Conservation (phyloP, 169 alveolate genomes). For the Cryptosporidium xiaoi region DNA sequence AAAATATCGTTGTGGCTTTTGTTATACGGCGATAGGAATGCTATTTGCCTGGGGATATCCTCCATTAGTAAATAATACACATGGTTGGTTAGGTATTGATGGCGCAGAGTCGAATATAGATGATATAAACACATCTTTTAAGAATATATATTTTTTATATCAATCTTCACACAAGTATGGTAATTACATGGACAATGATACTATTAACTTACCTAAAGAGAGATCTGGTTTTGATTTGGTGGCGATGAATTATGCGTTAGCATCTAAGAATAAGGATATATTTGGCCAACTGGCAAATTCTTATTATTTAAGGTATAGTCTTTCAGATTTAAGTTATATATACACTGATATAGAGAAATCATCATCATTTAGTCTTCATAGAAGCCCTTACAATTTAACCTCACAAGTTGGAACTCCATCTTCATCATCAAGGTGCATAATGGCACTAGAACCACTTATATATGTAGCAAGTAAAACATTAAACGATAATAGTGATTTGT, state of each 20-base stretch:
- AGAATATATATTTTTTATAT: constrained; percentile 50
- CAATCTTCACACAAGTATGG: constrained; percentile 42
- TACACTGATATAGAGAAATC: constrained; percentile 76
- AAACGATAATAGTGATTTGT: constrained; percentile 25
- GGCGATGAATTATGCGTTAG: constrained; percentile 76
- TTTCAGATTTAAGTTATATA: constrained; percentile 74
- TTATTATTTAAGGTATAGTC: constrained; percentile 80
- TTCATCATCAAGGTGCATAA: constrained; percentile 49
- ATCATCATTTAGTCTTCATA: constrained; percentile 76
- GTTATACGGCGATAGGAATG: constrained; percentile 83
- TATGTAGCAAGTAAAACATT: constrained; percentile 65
- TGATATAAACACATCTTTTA: neutral
- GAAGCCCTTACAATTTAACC: constrained; percentile 52
- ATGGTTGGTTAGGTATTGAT: constrained; percentile 62
- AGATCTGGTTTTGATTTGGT: constrained; percentile 80
- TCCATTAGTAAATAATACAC: constrained; percentile 80
- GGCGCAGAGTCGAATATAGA: constrained; percentile 1
- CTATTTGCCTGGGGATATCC: constrained; percentile 87
- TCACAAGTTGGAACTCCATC: constrained; percentile 27
- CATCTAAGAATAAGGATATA: constrained; percentile 77
- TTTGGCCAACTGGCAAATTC: constrained; percentile 80
- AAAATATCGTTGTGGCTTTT: constrained; percentile 82
- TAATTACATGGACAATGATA: constrained; percentile 11
- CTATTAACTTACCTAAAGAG: constrained; percentile 31
- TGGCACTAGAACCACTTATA: constrained; percentile 65